phyloP scores from a whole-genome alignment of 2,329 filamentous ascomycete genomes.

The Clonostachys sp. region DNA sequence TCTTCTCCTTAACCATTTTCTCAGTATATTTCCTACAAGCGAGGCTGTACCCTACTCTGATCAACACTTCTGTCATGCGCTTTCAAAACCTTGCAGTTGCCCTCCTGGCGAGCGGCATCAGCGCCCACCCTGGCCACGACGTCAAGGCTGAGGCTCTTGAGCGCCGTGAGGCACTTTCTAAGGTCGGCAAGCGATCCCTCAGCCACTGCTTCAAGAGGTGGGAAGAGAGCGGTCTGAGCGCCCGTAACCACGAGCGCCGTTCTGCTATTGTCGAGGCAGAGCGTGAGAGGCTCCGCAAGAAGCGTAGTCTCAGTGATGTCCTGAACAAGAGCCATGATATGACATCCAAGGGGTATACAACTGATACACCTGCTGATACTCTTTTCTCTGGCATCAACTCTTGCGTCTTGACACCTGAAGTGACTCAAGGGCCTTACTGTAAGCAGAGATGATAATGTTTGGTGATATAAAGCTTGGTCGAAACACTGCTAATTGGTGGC shows the following conservation, averaged over 20 bases:
- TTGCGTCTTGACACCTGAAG: conserved; percentile 44
- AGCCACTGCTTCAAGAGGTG: conserved; percentile 37
- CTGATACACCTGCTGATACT: conserved; percentile 17
- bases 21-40: too few species aligned
- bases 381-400: conserved; percentile 32
- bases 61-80: too few species aligned
- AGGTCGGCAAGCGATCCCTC: conserved; percentile 31
- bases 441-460: conserved; percentile 1
- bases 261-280: conserved; percentile 30
- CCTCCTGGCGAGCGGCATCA: too few species aligned
- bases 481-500: background rate
- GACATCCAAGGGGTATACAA: conserved; percentile 22
- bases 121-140: conserved; percentile 44
- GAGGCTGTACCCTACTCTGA: too few species aligned
- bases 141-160: conserved; percentile 40
- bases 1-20: too few species aligned
- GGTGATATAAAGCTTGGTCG: background rate
- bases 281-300: conserved; percentile 24
- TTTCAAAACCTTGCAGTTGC: too few species aligned
- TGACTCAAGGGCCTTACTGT: conserved; percentile 43
- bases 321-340: conserved; percentile 31
- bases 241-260: conserved; percentile 46
- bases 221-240: conserved; percentile 42
- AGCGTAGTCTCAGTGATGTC: conserved; percentile 21
- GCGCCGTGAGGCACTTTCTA: conserved; percentile 36